A percentile compares a stretch with the other conserved stretches of the same genome.
Conservation (phyloP, 75 land plant genomes). For the Cryptomeria japonica region DNA sequence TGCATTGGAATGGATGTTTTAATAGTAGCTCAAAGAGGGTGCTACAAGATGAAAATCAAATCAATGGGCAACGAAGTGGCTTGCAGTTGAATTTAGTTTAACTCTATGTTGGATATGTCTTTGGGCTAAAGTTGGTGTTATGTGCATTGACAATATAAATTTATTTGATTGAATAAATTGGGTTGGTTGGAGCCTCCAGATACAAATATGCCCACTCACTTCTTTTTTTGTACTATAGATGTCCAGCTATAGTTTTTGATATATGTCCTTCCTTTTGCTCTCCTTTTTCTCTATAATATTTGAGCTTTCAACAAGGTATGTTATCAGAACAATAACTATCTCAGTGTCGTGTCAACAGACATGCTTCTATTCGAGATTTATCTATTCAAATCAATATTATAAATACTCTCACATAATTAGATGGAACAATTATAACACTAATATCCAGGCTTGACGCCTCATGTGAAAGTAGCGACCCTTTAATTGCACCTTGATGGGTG, state of each 20-base stretch:
- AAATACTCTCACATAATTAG: background rate
- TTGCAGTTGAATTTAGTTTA: background rate
- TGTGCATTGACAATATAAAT: background rate
- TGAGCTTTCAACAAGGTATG: background rate
- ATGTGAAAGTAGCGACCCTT: background rate
- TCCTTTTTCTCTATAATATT: background rate
- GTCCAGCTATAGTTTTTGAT: background rate
- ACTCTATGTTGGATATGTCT: background rate
- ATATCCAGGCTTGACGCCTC: background rate
- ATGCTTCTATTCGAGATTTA: background rate
- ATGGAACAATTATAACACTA: background rate
- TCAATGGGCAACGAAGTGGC: background rate
- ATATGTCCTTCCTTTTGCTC: background rate
- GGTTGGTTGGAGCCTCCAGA: background rate
- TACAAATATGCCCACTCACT: too few relatives aligned
- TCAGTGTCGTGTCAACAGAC: background rate
- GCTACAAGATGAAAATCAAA: background rate
- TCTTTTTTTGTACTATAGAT: background rate
- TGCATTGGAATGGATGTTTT: too few relatives aligned
- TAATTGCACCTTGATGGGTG: background rate
- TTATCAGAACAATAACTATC: background rate
- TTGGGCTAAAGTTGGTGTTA: background rate
- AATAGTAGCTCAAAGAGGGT: background rate
- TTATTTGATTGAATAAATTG: background rate
- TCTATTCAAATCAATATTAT: background rate